These are phyloP conservation scores for Lodderomyces parapsilosis DNA, from an alignment of 1,139 yeast species.

Conservation along the genomic window DNA sequence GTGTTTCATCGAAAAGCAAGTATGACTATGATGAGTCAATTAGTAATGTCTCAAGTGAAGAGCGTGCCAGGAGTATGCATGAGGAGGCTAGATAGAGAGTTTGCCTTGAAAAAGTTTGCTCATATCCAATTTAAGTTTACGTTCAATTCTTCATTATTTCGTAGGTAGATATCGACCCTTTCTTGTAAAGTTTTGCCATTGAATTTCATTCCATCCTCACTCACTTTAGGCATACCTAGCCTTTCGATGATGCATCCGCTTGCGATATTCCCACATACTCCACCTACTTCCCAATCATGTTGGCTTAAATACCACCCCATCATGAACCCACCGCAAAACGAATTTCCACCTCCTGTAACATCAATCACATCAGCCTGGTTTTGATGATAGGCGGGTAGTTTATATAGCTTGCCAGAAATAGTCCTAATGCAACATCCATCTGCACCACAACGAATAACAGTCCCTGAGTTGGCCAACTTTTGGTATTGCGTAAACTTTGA, in stretches of 20 bases:
- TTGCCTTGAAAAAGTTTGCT: neutral
- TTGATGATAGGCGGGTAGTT: constrained; percentile 76
- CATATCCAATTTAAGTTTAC: constrained; percentile 7
- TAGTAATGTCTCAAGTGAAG: constrained; percentile 1
- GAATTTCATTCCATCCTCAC: constrained; percentile 40
- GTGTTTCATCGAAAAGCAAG: constrained; percentile 8
- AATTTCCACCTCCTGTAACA: constrained; percentile 94
- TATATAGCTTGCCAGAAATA: constrained; percentile 14
- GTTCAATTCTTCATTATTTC: constrained; percentile 10
- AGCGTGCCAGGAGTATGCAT: neutral
- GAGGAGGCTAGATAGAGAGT: neutral
- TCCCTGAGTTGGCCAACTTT: constrained; percentile 39
- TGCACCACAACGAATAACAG: constrained; percentile 70
- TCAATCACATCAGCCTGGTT: constrained; percentile 58
- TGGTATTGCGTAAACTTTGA: constrained; percentile 38
- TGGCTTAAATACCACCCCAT: constrained; percentile 52
- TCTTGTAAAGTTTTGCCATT: constrained; percentile 44
- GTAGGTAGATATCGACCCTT: constrained; percentile 29
- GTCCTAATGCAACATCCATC: constrained; percentile 52
- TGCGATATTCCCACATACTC: constrained; percentile 70
- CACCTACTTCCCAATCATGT: constrained; percentile 54
- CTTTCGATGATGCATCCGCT: constrained; percentile 80
- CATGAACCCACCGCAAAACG: constrained; percentile 80
- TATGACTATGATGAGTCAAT: constrained; percentile 1
- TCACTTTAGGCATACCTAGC: constrained; percentile 62